Base-by-base conservation (phyloP, 116 monocot genomes). In the Iris pallida region DNA sequence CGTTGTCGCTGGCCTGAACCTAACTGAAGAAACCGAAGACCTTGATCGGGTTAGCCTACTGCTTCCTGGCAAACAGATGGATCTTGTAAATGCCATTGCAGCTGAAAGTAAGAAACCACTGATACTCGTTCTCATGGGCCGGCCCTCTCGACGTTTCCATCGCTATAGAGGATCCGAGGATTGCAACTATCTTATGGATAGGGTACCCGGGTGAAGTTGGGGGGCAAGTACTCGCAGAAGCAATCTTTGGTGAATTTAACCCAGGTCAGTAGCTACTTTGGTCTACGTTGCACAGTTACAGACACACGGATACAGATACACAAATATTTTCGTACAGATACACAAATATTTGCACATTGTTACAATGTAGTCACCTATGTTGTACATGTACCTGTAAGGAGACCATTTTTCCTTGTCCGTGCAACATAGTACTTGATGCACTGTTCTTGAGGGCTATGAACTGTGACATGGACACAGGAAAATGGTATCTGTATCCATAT, bases 151-250 rank as follows among this genome's bases (percentile, higher is more conserved):
- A 97, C 70, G 80, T 97, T 19, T 89, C 92, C 13, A 89, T 89
- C 62, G 89, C 81, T 0, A 81, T 87, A 71, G 59, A 72, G 7
- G 68, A 87, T 74, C 73, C 82, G 15, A 54, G 18, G 47, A 73
- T 97, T 60, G 81, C 61, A 8, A 81, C 82, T 41, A 92, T 97
- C 72, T 71, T 97, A 8, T 97, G 89, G 96, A 79, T 91, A 11
- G 92, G 96, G 6, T 97, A 97, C 69, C 92, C 96, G 16, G 96
- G 96, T 44, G 96, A 97, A 77, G 79, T 76, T 57, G 96, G 87
- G 13, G 85, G 89, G 4, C 78, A 81, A 69, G 96, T 81, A 54
- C 65, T 92, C 42, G 87, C 83, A 6, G 89, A 97, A 62, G 83
- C 68, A 46, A 59, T 97, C 49, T 92, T 92, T 69, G 92, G 97